phyloP scores from a whole-genome alignment of 2,329 filamentous ascomycete species.

The Venturia effusa region DNA sequence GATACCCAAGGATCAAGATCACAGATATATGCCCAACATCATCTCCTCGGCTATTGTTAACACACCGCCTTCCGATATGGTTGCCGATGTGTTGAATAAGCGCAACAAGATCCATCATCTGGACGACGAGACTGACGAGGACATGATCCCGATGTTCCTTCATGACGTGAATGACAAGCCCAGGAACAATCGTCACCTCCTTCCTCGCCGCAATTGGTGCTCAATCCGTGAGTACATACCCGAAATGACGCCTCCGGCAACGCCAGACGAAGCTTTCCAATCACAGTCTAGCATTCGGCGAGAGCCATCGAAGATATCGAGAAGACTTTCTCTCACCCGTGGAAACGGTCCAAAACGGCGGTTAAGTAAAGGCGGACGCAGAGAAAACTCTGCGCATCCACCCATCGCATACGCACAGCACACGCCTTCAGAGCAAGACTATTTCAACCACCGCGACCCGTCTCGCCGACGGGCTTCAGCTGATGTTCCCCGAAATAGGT shows the following conservation, averaged over 20 bases:
- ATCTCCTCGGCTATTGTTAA: slow-evolving; percentile 93
- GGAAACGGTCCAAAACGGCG: slow-evolving; percentile 2
- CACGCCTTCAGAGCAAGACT: not conserved
- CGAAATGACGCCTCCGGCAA: slow-evolving; percentile 60
- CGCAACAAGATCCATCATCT: slow-evolving; percentile 67
- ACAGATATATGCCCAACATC: slow-evolving; percentile 93
- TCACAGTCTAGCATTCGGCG: slow-evolving; percentile 7
- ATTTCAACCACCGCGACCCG: slow-evolving; percentile 4
- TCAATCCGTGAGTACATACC: slow-evolving; percentile 78
- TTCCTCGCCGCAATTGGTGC: slow-evolving; percentile 93
- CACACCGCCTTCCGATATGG: slow-evolving; percentile 71
- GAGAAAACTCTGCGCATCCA: slow-evolving; percentile 18
- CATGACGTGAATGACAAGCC: slow-evolving; percentile 81
- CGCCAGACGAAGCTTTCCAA: slow-evolving; percentile 38
- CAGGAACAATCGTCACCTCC: slow-evolving; percentile 80
- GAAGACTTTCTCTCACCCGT: not conserved
- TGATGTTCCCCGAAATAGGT: not conserved
- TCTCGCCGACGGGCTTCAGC: not conserved
- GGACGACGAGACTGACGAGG: slow-evolving; percentile 70
- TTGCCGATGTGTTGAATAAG: slow-evolving; percentile 88
- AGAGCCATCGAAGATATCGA: not conserved
- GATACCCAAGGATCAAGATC: slow-evolving; percentile 79
- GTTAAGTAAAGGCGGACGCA: slow-evolving; percentile 18
- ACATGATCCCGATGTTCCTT: slow-evolving; percentile 89
- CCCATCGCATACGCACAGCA: slow-evolving; percentile 9